These are phyloP conservation scores for Lachancea sp. DNA, from an alignment of 805 yeast genomes.

Conservation along the genomic window DNA sequence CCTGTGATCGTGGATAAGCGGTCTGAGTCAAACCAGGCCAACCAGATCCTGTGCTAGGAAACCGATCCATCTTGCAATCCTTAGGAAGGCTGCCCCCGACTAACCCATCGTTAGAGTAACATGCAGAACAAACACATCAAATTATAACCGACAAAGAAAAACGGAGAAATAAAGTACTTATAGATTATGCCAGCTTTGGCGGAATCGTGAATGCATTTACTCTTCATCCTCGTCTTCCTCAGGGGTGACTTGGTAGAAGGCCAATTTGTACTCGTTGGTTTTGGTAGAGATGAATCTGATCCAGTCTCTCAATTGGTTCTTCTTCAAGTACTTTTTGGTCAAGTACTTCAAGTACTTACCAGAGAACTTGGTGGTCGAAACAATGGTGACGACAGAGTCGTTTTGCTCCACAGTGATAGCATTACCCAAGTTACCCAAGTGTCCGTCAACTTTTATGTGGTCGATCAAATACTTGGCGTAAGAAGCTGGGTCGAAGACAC, in stretches of 20 bases:
- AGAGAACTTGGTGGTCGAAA: conserved; percentile 89
- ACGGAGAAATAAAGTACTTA: conserved; percentile 7
- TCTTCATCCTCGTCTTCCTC: conserved; percentile 95
- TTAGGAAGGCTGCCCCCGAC: background rate
- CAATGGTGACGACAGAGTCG: conserved; percentile 81
- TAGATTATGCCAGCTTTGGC: background rate
- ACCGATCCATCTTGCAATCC: background rate
- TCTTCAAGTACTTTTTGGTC: conserved; percentile 99
- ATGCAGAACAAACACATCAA: conserved; percentile 6
- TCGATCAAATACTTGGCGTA: conserved; percentile 97
- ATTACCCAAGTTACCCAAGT: conserved; percentile 95
- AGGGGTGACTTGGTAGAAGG: conserved; percentile 97
- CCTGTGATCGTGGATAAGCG: conserved; percentile 5
- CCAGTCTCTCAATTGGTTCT: conserved; percentile 99
- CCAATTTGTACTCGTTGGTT: conserved; percentile 93
- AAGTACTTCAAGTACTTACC: conserved; percentile 99
- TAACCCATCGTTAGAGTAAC: background rate
- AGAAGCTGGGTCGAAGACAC: conserved; percentile 95
- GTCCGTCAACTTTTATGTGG: conserved; percentile 98
- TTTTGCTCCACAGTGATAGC: conserved; percentile 87
- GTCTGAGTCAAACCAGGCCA: conserved; percentile 10
- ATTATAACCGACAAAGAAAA: conserved; percentile 7
- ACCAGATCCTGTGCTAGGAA: conserved; percentile 1
- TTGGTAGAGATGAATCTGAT: conserved; percentile 96
- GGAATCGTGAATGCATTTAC: conserved; percentile 39